Conservation (phyloP, 1,139 yeast species). For the Candida sp. region DNA sequence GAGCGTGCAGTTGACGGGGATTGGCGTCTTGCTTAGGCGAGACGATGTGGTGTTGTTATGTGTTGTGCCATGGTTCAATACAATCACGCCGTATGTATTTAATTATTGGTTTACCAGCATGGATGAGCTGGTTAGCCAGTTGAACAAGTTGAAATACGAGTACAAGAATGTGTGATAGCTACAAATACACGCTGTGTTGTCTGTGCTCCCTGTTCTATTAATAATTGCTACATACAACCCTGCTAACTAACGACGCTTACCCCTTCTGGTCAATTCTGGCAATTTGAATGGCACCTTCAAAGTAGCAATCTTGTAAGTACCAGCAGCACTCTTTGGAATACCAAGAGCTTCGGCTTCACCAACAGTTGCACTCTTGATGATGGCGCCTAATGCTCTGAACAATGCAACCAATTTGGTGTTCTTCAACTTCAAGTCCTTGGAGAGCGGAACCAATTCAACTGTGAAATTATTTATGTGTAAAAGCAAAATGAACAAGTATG, state of each 20-base stretch:
- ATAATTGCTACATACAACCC: not conserved
- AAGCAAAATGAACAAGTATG: conserved; percentile 74
- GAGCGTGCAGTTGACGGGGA: not conserved
- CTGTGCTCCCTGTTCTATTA: not conserved
- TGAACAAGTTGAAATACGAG: conserved; percentile 3
- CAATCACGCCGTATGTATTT: not conserved
- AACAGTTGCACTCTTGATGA: conserved; percentile 73
- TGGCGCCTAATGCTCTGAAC: conserved; percentile 84
- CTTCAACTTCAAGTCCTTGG: conserved; percentile 83
- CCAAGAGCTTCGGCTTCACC: conserved; percentile 86
- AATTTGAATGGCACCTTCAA: conserved; percentile 89
- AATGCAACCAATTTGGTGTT: conserved; percentile 74
- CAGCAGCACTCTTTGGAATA: conserved; percentile 67
- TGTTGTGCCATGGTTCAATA: conserved; percentile 1
- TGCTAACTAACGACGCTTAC: conserved; percentile 10
- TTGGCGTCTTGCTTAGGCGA: not conserved
- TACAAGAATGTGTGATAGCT: not conserved
- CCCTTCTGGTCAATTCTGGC: conserved; percentile 82
- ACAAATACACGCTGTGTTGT: no score
- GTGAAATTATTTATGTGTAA: conserved; percentile 79
- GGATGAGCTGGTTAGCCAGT: conserved; percentile 1
- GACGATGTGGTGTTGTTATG: not conserved
- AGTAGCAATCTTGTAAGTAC: conserved; percentile 77
- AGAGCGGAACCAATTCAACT: conserved; percentile 80
- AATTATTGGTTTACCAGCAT: conserved; percentile 1